Evolutionary conservation across 1,284 basidiomycete species (phyloP).

Genomic region (Cutaneotrichosporon sp.): DNA sequence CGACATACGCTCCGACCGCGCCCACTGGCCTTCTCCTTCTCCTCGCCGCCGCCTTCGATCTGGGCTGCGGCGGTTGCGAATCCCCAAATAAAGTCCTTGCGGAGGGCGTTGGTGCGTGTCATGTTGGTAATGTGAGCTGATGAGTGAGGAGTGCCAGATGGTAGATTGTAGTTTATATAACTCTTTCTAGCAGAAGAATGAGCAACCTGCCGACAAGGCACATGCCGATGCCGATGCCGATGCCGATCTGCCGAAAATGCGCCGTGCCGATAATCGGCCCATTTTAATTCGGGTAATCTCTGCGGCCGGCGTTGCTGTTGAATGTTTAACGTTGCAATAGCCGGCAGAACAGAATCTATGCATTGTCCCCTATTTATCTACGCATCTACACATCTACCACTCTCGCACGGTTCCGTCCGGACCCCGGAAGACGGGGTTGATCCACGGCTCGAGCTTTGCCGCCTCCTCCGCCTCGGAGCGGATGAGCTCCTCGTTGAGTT

Average conservation of each 20-base stretch:
- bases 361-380: background rate
- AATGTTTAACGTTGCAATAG: background rate
- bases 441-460: constrained; percentile 54
- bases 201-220: too few species aligned
- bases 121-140: background rate
- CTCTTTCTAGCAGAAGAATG: background rate
- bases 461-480: constrained; percentile 57
- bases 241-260: background rate
- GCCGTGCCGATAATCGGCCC: constrained; percentile 1
- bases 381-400: constrained; percentile 54
- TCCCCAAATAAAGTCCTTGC: constrained; percentile 65
- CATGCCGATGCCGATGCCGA: too few species aligned
- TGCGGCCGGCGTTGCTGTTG: too few species aligned
- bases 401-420: constrained; percentile 60
- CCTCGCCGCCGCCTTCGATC: constrained; percentile 25
- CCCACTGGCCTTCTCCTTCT: constrained; percentile 35
- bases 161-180: background rate
- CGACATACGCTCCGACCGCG: constrained; percentile 34
- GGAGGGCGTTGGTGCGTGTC: constrained; percentile 17
- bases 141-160: background rate
- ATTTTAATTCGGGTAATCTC: background rate
- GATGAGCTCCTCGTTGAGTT: constrained; percentile 67
- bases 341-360: constrained; percentile 1
- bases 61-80: constrained; percentile 65
- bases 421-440: constrained; percentile 65